Base-by-base conservation (phyloP, 2,329 filamentous ascomycete genomes). In the Pseudogymnoascus sp. region DNA sequence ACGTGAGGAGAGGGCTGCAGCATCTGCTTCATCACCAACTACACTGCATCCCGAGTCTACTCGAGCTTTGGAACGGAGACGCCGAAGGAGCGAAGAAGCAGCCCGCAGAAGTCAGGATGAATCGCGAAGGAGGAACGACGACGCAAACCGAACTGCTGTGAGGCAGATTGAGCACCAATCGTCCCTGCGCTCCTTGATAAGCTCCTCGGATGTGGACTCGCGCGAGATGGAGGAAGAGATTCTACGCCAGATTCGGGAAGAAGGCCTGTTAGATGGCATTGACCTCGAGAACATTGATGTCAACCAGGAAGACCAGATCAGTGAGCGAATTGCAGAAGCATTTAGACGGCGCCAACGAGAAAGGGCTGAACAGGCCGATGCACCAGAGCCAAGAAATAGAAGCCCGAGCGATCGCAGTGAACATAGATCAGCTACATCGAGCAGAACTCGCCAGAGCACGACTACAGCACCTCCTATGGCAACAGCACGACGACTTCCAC, bases 281-380 rank as follows among this genome's bases (percentile, higher is more conserved):
- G 92, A 97, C 71, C 77, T 97, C 62, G 90, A 94, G 69, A 92
- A 92, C 66, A 86, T 97, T 61, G 92, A 93, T 65, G 81, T 91
- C 14, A 84, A 80, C 58, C 90, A 92, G 69, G 91, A 97, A 71
- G 92, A 97, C 70, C 91, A 95, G 70, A 84, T 97, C 14, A 96
- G 90, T 66, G 89, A 93, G 70, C 86, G 89, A 64, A 96, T 97
- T 68, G 92, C 92, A 1, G 90, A 95, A 70, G 91, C 91, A 1
- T 96, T 95, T 71, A 81, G 90, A 63, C 83, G 90, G 65, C 82
- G 91, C 30, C 91, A 95, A 70, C 83, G 81, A 45, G 85, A 87
- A 65, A 77, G 84, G 64, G 72, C 79, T n/a, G 79, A 82, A 11
- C 76, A 77, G 39, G 58, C 5, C 9, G 35, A 16, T 60, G 14